phyloP scores from a whole-genome alignment of 805 yeast species.

The Isabelozyma rhagii region DNA sequence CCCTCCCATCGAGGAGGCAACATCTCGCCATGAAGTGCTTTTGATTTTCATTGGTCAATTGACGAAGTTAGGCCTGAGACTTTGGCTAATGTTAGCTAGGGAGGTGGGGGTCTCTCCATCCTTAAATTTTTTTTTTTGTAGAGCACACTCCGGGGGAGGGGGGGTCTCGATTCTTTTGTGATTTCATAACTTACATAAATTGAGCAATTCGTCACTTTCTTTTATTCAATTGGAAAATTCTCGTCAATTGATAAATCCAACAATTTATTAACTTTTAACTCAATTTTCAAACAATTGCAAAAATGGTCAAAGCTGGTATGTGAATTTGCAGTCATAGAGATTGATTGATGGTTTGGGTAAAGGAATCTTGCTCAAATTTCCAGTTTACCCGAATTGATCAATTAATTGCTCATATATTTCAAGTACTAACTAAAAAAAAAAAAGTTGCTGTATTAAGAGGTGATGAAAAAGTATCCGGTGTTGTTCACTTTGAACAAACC shows the following conservation, averaged over 20 bases:
- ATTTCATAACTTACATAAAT: not conserved
- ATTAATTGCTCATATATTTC: not conserved
- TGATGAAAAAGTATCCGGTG: slow-evolving; percentile 84
- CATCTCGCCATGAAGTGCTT: too few relatives aligned
- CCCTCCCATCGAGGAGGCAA: too few relatives aligned
- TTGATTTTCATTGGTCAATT: too few relatives aligned
- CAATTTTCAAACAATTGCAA: slow-evolving; percentile 7
- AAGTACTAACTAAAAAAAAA: not conserved
- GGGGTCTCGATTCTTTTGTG: not conserved
- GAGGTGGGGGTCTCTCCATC: too few relatives aligned
- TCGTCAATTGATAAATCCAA: not conserved
- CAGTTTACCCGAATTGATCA: not conserved
- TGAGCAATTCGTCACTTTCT: not conserved
- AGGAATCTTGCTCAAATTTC: not conserved
- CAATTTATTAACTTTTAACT: not conserved
- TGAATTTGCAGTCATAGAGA: slow-evolving; percentile 9
- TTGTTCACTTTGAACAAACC: slow-evolving; percentile 81
- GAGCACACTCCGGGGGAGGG: not conserved
- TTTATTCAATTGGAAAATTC: not conserved
- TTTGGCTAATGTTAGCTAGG: too few relatives aligned
- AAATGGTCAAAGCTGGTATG: slow-evolving; percentile 67
- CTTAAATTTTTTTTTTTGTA: too few relatives aligned
- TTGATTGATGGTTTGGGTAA: not conserved
- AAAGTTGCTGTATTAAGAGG: slow-evolving; percentile 95
- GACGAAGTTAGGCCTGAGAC: too few relatives aligned